These are phyloP conservation scores for Saccharomycopsis crataegensis DNA, from an alignment of 1,139 yeast species.

Conservation along the genomic window DNA sequence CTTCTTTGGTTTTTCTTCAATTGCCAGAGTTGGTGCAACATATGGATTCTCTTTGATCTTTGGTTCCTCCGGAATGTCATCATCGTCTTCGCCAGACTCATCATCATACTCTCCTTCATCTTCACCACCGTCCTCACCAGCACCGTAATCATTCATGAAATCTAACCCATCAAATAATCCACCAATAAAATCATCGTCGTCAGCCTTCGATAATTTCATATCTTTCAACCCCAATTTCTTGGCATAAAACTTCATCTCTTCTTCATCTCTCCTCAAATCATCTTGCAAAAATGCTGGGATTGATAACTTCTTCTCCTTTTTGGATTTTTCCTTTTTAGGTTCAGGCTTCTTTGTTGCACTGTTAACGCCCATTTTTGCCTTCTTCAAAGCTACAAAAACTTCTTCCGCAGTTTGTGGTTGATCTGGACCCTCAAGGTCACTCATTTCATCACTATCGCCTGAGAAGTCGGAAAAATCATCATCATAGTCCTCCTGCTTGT, in stretches of 20 bases:
- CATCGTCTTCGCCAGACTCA: conserved; percentile 22
- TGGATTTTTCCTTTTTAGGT: background rate
- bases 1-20: conserved; percentile 29
- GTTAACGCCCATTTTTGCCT: conserved; percentile 5
- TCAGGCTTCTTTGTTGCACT: background rate
- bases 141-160: conserved; percentile 39
- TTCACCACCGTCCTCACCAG: conserved; percentile 23
- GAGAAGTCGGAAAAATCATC: conserved; percentile 14
- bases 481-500: background rate
- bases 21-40: conserved; percentile 55
- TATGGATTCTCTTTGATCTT: conserved; percentile 71
- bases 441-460: conserved; percentile 16
- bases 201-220: conserved; percentile 38
- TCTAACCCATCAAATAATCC: conserved; percentile 76
- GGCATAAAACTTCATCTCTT: conserved; percentile 77
- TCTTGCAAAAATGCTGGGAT: conserved; percentile 17
- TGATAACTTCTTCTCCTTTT: conserved; percentile 21
- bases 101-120: conserved; percentile 23
- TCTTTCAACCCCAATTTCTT: conserved; percentile 68
- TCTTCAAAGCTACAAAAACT: conserved; percentile 18
- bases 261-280: conserved; percentile 50
- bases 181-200: conserved; percentile 63
- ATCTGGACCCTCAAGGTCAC: conserved; percentile 17
- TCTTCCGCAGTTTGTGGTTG: conserved; percentile 19
- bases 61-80: conserved; percentile 12